Percentiles rank a stretch among this genome's conserved stretches.
Conservation (phyloP, 495 filamentous ascomycete species). For the Tuber umbilicatum region DNA sequence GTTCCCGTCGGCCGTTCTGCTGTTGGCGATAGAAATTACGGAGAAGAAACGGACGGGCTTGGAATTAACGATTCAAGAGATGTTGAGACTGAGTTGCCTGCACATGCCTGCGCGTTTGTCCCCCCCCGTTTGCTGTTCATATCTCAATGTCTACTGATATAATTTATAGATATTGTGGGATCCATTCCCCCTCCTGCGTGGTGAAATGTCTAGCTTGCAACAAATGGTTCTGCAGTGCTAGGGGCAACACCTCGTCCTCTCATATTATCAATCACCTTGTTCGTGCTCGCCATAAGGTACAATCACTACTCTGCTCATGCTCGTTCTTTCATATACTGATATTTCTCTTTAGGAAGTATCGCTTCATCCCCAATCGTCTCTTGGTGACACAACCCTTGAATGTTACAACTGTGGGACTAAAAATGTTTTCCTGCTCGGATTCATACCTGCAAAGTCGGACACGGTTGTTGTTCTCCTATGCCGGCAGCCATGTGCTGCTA, state of each 20-base stretch:
- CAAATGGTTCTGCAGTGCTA: constrained; percentile 99
- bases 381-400: constrained; percentile 94
- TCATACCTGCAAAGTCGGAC: constrained; percentile 98
- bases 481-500: constrained; percentile 90
- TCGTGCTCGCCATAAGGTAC: constrained; percentile 78
- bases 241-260: constrained; percentile 91
- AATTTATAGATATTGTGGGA: constrained; percentile 77
- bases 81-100: constrained; percentile 86
- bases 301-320: neutral
- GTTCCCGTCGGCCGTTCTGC: constrained; percentile 70
- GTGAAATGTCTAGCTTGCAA: constrained; percentile 92
- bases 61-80: constrained; percentile 42
- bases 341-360: constrained; percentile 67
- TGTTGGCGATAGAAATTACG: constrained; percentile 56
- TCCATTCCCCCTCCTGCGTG: constrained; percentile 88
- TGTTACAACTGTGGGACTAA: constrained; percentile 99
- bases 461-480: constrained; percentile 96
- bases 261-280: constrained; percentile 99
- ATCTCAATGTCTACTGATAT: neutral
- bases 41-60: constrained; percentile 47
- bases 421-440: constrained; percentile 98
- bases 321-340: constrained; percentile 8
- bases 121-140: neutral
- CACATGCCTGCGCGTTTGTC: constrained; percentile 93
- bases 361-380: constrained; percentile 86